These are phyloP conservation scores for Salicornia ramosissima DNA, from an alignment of 148 eudicot genomes.

Conservation along the genomic window DNA sequence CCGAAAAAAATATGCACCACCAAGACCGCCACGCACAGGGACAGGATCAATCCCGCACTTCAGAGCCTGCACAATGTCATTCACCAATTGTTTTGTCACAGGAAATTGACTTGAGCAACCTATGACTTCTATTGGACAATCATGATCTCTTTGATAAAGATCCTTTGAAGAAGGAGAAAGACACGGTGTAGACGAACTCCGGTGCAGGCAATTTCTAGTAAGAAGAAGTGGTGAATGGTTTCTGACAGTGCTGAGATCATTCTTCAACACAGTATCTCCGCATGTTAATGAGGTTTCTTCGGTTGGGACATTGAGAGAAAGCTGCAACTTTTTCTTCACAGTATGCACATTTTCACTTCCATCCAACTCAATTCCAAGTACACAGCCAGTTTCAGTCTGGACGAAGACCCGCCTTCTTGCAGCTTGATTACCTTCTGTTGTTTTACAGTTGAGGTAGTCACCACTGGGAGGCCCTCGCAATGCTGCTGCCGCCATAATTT, in stretches of 20 bases:
- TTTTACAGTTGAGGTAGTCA: conserved; percentile 23
- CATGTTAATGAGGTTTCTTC: conserved; percentile 82
- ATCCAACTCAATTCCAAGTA: conserved; percentile 87
- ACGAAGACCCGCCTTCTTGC: conserved; percentile 84
- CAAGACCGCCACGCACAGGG: conserved; percentile 78
- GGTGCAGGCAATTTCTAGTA: conserved; percentile 59
- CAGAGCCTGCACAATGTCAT: conserved; percentile 64
- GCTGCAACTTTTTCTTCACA: conserved; percentile 76
- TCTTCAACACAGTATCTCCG: conserved; percentile 82
- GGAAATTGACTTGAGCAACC: conserved; percentile 45
- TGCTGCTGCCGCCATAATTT: conserved; percentile 33
- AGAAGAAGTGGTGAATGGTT: conserved; percentile 82
- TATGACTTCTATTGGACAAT: conserved; percentile 71
- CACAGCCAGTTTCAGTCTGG: conserved; percentile 89
- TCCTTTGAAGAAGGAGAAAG: conserved; percentile 73
- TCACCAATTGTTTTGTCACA: conserved; percentile 50
- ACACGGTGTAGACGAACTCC: conserved; percentile 97
- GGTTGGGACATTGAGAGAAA: conserved; percentile 67
- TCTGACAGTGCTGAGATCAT: conserved; percentile 76
- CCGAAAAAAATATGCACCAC: conserved; percentile 90
- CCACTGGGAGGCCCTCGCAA: conserved; percentile 20
- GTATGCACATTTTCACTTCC: conserved; percentile 85
- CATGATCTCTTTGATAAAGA: conserved; percentile 52
- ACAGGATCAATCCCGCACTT: conserved; percentile 79
- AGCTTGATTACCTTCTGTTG: conserved; percentile 31